Percentiles rank a stretch among this genome's conserved stretches.
phyloP scores from a whole-genome alignment of 139 green algal genomes.

The Diplosphaera chodatii region DNA sequence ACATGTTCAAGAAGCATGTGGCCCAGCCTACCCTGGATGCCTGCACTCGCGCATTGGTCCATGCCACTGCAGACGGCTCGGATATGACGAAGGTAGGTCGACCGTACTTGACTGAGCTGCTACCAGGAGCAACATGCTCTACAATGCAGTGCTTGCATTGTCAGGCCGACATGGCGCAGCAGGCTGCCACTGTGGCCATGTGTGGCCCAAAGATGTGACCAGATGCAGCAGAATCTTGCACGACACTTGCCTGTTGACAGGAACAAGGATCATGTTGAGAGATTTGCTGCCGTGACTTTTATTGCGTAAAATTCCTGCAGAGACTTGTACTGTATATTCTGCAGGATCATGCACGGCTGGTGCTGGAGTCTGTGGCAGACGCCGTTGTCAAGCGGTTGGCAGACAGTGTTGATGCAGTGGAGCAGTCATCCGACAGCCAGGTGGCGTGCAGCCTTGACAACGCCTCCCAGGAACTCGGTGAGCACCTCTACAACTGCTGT shows the following conservation, averaged over 20 bases:
- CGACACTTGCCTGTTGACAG: too few species aligned
- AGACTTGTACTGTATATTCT: too few species aligned
- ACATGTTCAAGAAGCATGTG: conserved; percentile 15
- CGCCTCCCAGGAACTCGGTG: not conserved
- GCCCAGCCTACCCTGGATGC: not conserved
- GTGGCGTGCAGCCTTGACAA: not conserved
- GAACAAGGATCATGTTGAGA: too few species aligned
- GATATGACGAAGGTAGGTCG: not conserved
- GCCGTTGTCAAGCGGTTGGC: not conserved
- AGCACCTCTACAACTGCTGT: not conserved
- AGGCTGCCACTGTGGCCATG: too few species aligned
- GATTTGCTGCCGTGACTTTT: too few species aligned
- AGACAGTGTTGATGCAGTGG: not conserved
- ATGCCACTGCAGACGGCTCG: conserved; percentile 1
- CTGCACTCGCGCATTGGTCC: conserved; percentile 8
- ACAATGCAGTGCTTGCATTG: too few species aligned
- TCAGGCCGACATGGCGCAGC: too few species aligned
- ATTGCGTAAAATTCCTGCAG: too few species aligned
- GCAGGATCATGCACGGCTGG: not conserved
- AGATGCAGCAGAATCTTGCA: too few species aligned
- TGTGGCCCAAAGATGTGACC: too few species aligned
- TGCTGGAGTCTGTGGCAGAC: not conserved
- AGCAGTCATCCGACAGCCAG: not conserved
- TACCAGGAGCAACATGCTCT: too few species aligned
- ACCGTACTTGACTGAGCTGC: too few species aligned